Evolutionary conservation across 1,284 basidiomycete genomes (phyloP).

Genomic region (Meira nashicola): DNA sequence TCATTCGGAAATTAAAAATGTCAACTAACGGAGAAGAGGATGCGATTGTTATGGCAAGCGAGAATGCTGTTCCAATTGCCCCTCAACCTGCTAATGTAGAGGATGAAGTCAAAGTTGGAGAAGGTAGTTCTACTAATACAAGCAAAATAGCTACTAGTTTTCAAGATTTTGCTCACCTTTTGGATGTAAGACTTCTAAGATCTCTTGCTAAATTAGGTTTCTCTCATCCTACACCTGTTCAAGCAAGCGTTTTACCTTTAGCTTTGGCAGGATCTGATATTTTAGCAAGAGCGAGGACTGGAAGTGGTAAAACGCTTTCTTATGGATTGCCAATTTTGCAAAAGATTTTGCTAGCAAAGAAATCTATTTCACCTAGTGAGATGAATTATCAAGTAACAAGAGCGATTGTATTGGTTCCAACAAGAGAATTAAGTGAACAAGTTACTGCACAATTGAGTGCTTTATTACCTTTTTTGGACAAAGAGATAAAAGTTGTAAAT

Average conservation of each 20-base stretch:
- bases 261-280: constrained; percentile 87
- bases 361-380: constrained; percentile 52
- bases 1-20: too few relatives aligned
- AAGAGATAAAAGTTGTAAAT: constrained; percentile 68
- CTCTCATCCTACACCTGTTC: constrained; percentile 74
- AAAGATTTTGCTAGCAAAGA: constrained; percentile 76
- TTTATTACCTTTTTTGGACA: constrained; percentile 70
- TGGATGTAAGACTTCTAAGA: constrained; percentile 62
- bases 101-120: too few relatives aligned
- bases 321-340: constrained; percentile 88
- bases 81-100: too few relatives aligned
- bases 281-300: constrained; percentile 85
- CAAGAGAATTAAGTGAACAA: constrained; percentile 87
- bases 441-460: constrained; percentile 68
- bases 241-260: constrained; percentile 71
- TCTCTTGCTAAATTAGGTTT: constrained; percentile 76
- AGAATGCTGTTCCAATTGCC: too few relatives aligned
- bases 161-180: constrained; percentile 9
- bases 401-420: constrained; percentile 85
- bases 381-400: constrained; percentile 63
- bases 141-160: neutral
- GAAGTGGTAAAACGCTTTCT: constrained; percentile 94
- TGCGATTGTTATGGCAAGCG: too few relatives aligned
- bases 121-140: too few relatives aligned
- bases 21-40: too few relatives aligned